These are phyloP conservation scores for Ophiocordyceps australis DNA, from an alignment of 2,329 filamentous ascomycete species.

Conservation along the genomic window DNA sequence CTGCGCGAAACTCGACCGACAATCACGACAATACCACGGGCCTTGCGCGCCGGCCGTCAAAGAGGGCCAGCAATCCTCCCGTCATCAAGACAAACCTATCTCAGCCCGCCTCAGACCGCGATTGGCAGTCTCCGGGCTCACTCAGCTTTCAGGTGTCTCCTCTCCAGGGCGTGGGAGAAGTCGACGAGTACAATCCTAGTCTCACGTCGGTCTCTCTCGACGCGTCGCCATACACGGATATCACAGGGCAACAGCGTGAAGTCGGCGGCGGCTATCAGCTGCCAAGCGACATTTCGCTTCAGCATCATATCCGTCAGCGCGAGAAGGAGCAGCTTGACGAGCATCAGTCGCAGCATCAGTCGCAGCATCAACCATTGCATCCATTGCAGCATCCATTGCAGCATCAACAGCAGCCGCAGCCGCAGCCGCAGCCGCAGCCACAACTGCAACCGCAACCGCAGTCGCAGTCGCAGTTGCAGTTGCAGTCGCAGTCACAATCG, in stretches of 20 bases:
- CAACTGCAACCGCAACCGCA: no score
- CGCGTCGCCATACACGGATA: constrained; percentile 24
- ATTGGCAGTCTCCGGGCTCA: constrained; percentile 6
- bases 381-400: no score
- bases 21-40: constrained; percentile 26
- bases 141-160: constrained; percentile 15
- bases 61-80: constrained; percentile 33
- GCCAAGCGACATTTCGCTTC: constrained; percentile 6
- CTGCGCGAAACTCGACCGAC: constrained; percentile 7
- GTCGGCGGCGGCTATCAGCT: constrained; percentile 20
- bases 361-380: no score
- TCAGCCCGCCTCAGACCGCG: constrained; percentile 4
- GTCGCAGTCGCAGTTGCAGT: constrained; percentile 12
- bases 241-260: constrained; percentile 23
- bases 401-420: no score
- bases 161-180: constrained; percentile 23
- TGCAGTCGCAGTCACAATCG: no score
- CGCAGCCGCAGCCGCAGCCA: no score
- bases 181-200: constrained; percentile 17
- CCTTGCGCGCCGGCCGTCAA: constrained; percentile 35
- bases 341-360: no score
- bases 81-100: constrained; percentile 22
- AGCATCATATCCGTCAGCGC: no score
- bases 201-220: constrained; percentile 6
- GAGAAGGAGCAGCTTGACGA: no score